Percentiles rank a stretch among this genome's conserved stretches.
These are phyloP conservation scores for Helianthus tuberosus DNA, from an alignment of 129 eudicot species.

Conservation along the genomic window DNA sequence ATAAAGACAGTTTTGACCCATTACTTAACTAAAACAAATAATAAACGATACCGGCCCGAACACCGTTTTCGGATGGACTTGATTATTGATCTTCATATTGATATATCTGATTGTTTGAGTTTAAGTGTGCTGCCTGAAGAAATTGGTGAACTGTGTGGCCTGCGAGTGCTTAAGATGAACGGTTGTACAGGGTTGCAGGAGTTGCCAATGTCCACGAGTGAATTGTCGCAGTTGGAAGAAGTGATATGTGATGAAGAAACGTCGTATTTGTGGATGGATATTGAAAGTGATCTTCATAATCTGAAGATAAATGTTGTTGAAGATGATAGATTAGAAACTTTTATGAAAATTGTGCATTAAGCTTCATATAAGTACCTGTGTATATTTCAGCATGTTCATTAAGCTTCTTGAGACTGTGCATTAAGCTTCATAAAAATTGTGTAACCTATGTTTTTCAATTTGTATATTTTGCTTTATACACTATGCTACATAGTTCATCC, in stretches of 20 bases:
- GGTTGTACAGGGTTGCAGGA: conserved; percentile 33
- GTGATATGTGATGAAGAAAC: conserved; percentile 24
- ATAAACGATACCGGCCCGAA: too few relatives aligned
- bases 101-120: conserved; percentile 39
- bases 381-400: too few relatives aligned
- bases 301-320: conserved; percentile 30
- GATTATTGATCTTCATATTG: too few relatives aligned
- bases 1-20: too few relatives aligned
- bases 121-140: conserved; percentile 19
- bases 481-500: too few relatives aligned
- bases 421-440: too few relatives aligned
- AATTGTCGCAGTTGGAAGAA: conserved; percentile 24
- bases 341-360: conserved; percentile 33
- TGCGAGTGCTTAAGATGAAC: conserved; percentile 35
- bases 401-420: too few relatives aligned
- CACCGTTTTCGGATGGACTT: too few relatives aligned
- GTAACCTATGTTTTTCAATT: too few relatives aligned
- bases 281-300: conserved; percentile 22
- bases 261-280: conserved; percentile 32
- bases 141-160: conserved; percentile 25
- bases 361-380: conserved; percentile 7
- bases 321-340: conserved; percentile 27
- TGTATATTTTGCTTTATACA: too few relatives aligned
- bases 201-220: conserved; percentile 25
- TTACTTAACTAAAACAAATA: too few relatives aligned